Evolutionary conservation across 768 basidiomycete genomes (phyloP).

Genomic region (Termitomyces titanicus): DNA sequence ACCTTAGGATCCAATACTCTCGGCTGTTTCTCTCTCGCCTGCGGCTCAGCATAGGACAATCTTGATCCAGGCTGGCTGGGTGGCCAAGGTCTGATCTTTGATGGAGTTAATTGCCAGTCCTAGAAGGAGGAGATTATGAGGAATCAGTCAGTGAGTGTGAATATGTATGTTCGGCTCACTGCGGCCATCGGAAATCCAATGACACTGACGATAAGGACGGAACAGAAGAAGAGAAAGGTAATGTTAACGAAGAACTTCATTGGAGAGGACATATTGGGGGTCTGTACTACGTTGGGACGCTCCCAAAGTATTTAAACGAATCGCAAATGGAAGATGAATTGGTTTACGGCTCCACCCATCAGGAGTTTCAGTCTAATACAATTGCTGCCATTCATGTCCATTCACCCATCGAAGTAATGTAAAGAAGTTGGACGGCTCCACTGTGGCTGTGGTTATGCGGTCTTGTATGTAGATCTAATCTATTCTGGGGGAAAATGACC

Average conservation of each 20-base stretch:
- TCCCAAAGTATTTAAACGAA: neutral
- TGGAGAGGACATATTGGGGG: neutral
- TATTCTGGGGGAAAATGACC: too few species aligned
- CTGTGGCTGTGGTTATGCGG: neutral
- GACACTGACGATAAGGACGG: neutral
- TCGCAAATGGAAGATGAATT: neutral
- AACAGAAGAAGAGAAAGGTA: neutral
- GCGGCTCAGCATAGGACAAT: neutral
- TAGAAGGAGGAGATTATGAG: neutral
- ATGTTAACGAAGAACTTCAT: neutral
- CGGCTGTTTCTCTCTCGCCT: neutral
- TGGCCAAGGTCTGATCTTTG: neutral
- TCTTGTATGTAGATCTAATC: too few species aligned
- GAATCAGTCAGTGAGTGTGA: neutral
- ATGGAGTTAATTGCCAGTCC: neutral
- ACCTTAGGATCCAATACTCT: slow-evolving; percentile 1
- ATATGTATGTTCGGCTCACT: neutral
- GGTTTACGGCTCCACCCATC: neutral
- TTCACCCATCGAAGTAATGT: neutral
- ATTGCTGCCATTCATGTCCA: too few species aligned
- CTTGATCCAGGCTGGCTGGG: neutral
- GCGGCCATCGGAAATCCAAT: neutral
- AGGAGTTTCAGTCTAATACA: neutral
- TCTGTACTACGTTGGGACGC: neutral
- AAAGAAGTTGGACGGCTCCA: neutral